phyloP scores from a whole-genome alignment of 2,329 filamentous ascomycete genomes.

The Emmonsia crescens region DNA sequence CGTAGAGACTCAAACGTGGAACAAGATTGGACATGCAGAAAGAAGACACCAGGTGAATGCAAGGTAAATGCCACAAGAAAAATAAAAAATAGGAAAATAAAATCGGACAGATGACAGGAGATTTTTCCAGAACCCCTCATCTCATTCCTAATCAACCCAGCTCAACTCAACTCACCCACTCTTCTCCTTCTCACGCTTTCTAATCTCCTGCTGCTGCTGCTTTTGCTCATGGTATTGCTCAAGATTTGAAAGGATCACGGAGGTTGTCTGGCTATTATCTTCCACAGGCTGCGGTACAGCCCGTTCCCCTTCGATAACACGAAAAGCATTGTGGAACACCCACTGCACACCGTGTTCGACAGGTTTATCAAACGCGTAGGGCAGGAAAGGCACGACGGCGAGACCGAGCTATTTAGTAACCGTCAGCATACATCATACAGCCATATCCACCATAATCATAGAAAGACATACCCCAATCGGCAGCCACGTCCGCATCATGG shows the following conservation, averaged over 20 bases:
- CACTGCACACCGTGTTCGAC: slow-evolving; percentile 88
- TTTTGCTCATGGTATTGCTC: slow-evolving; percentile 16
- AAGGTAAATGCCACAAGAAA: background rate
- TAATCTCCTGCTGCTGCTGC: slow-evolving; percentile 18
- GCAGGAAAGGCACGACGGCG: slow-evolving; percentile 69
- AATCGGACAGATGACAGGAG: background rate
- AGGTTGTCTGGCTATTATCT: slow-evolving; percentile 5
- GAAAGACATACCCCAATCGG: slow-evolving; percentile 68
- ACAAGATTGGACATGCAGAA: background rate
- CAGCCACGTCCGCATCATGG: slow-evolving; percentile 66
- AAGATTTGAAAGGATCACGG: slow-evolving; percentile 16
- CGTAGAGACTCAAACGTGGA: background rate
- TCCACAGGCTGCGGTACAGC: slow-evolving; percentile 33
- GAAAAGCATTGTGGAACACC: slow-evolving; percentile 74
- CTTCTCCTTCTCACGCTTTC: slow-evolving; percentile 16
- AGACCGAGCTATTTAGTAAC: slow-evolving; percentile 45
- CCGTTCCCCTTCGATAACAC: slow-evolving; percentile 55
- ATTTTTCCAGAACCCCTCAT: background rate
- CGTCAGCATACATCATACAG: slow-evolving; percentile 11
- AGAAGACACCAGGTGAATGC: background rate
- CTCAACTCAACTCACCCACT: background rate
- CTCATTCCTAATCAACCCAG: background rate
- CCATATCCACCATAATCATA: background rate
- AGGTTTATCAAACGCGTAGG: slow-evolving; percentile 77
- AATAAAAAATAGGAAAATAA: background rate